phyloP scores from a whole-genome alignment of 176 grass and related monocot genomes.

The Juncus effusus region DNA sequence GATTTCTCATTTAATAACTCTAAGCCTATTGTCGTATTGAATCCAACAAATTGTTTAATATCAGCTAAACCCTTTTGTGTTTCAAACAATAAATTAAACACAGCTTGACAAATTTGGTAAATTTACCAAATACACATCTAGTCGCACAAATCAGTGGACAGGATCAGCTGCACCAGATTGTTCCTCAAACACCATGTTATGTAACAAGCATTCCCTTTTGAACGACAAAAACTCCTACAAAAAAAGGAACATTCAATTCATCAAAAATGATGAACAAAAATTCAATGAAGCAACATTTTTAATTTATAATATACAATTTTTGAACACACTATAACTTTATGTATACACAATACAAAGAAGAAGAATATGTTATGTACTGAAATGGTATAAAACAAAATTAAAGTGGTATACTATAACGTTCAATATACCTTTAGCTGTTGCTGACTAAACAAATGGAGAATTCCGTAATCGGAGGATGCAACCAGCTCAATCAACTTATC shows the following conservation, averaged over 20 bases:
- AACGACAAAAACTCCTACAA: slow-evolving; percentile 82
- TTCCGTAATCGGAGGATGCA: slow-evolving; percentile 68
- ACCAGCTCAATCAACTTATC: slow-evolving; percentile 75
- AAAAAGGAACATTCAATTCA: slow-evolving; percentile 7
- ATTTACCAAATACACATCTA: slow-evolving; percentile 7
- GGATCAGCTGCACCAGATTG: slow-evolving; percentile 36
- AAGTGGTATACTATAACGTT: too few relatives aligned
- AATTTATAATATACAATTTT: too few relatives aligned
- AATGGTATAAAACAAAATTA: too few relatives aligned
- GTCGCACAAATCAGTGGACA: background rate
- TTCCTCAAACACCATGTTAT: slow-evolving; percentile 78
- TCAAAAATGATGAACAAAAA: too few relatives aligned
- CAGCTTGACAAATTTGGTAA: too few relatives aligned
- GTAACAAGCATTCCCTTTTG: slow-evolving; percentile 65
- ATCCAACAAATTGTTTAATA: too few relatives aligned
- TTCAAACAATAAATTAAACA: too few relatives aligned
- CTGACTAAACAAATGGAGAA: slow-evolving; percentile 90
- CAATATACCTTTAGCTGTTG: slow-evolving; percentile 77
- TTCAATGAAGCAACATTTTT: too few relatives aligned
- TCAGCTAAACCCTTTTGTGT: too few relatives aligned
- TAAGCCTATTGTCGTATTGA: too few relatives aligned
- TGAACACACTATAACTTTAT: background rate
- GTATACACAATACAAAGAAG: slow-evolving; percentile 12
- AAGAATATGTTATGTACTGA: too few relatives aligned
- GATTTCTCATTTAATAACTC: too few relatives aligned